Percentiles rank a stretch among this genome's conserved stretches.
Conservation (phyloP, 129 eudicot species). For the Silybum marianum region DNA sequence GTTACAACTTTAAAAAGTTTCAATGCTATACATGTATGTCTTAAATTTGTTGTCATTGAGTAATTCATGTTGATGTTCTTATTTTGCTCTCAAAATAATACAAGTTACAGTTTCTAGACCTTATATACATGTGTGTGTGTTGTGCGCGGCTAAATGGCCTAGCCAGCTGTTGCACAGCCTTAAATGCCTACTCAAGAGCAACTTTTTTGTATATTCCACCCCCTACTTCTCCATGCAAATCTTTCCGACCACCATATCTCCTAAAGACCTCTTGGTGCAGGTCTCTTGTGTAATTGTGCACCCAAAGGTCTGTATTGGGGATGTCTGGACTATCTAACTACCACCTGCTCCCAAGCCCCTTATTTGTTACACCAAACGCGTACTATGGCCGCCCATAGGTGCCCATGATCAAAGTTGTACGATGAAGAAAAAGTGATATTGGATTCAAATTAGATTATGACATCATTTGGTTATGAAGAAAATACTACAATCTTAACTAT, state of each 20-base stretch:
- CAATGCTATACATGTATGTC: not conserved
- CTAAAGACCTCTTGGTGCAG: not conserved
- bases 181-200: no score
- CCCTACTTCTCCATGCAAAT: no score
- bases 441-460: not conserved
- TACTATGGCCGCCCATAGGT: not conserved
- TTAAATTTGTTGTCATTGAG: not conserved
- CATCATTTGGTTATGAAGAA: not conserved
- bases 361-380: not conserved
- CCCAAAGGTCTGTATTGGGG: not conserved
- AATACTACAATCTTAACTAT: not conserved
- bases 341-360: not conserved
- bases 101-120: not conserved
- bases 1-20: not conserved
- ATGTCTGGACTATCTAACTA: not conserved
- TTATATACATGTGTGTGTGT: not conserved
- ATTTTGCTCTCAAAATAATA: not conserved
- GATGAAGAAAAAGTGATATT: not conserved
- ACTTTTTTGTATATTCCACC: no score
- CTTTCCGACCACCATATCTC: not conserved
- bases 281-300: constrained; percentile 1
- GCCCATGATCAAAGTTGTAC: not conserved
- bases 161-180: no score
- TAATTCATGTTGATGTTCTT: not conserved
- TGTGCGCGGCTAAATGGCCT: not conserved